Percentiles rank a stretch among this genome's conserved stretches.
Evolutionary conservation across 1,284 basidiomycete genomes (phyloP).

Genomic region (Cystobasidiaceae sp.): DNA sequence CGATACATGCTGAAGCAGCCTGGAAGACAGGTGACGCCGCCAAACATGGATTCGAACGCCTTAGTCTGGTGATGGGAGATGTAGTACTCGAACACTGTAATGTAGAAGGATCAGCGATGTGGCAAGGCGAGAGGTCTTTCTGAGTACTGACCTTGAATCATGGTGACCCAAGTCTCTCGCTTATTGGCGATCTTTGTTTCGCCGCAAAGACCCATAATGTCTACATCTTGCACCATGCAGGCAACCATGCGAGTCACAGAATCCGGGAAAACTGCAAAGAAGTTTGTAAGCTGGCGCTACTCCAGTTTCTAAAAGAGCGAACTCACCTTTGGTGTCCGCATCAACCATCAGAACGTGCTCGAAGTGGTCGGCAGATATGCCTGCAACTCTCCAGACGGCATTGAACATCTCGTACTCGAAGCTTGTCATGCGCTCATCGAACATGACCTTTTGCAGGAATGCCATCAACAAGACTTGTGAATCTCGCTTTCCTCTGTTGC

Average conservation of each 20-base stretch:
- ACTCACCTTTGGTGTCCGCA: conserved; percentile 59
- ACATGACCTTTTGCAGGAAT: conserved; percentile 52
- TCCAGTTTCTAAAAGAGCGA: too few relatives aligned
- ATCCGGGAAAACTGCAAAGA: conserved; percentile 47
- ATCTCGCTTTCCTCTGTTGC: conserved; percentile 98
- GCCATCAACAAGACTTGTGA: conserved; percentile 68
- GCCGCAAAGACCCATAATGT: conserved; percentile 53
- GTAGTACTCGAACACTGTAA: conserved; percentile 85
- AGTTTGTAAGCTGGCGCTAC: too few relatives aligned
- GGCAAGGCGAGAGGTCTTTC: background rate
- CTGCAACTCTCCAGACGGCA: conserved; percentile 50
- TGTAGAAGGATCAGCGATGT: background rate
- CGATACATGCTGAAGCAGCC: conserved; percentile 52
- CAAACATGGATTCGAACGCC: conserved; percentile 50
- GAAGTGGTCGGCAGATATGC: conserved; percentile 49
- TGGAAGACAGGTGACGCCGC: conserved; percentile 51
- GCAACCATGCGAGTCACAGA: conserved; percentile 50
- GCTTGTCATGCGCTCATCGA: conserved; percentile 51
- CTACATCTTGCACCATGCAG: conserved; percentile 51
- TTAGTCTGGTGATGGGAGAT: conserved; percentile 91
- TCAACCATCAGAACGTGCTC: conserved; percentile 51
- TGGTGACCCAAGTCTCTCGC: conserved; percentile 51
- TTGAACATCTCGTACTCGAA: conserved; percentile 53
- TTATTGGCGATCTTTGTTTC: conserved; percentile 53
- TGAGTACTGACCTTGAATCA: conserved; percentile 48